Conservation (phyloP, 2,329 filamentous ascomycete genomes). For the Pleoardoris graminearum region DNA sequence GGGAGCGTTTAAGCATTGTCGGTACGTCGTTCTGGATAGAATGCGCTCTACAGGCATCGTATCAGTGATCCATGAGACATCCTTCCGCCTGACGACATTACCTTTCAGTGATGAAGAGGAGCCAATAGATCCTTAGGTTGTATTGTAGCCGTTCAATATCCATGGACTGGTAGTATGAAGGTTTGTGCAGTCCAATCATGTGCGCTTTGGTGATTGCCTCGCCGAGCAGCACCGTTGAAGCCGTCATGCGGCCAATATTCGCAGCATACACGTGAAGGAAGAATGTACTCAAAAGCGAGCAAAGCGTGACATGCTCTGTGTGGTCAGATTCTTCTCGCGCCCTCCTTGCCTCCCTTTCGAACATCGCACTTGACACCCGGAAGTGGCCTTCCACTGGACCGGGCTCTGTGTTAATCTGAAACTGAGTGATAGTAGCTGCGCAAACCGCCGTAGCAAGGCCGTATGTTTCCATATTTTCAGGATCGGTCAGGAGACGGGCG, state of each 20-base stretch:
- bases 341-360: conserved; percentile 35
- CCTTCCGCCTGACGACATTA: neutral
- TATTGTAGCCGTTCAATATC: conserved; percentile 32
- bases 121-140: conserved; percentile 39
- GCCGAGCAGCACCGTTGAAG: conserved; percentile 37
- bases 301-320: conserved; percentile 35
- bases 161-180: conserved; percentile 31
- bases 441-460: conserved; percentile 37
- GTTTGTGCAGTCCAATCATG: conserved; percentile 36
- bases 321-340: conserved; percentile 37
- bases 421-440: conserved; percentile 42
- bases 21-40: conserved; percentile 43
- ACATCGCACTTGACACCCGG: conserved; percentile 34
- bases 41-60: conserved; percentile 25
- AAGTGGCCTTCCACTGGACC: conserved; percentile 39
- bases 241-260: conserved; percentile 40
- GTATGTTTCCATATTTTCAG: conserved; percentile 39
- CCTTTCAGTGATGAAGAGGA: conserved; percentile 42
- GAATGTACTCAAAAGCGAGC: conserved; percentile 36
- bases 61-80: neutral
- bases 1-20: conserved; percentile 34
- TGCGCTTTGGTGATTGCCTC: conserved; percentile 42
- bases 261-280: conserved; percentile 43
- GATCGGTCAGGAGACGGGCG: conserved; percentile 37
- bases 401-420: conserved; percentile 37